Conservation (phyloP, 1,139 yeast genomes). For the Pichia terricola region DNA sequence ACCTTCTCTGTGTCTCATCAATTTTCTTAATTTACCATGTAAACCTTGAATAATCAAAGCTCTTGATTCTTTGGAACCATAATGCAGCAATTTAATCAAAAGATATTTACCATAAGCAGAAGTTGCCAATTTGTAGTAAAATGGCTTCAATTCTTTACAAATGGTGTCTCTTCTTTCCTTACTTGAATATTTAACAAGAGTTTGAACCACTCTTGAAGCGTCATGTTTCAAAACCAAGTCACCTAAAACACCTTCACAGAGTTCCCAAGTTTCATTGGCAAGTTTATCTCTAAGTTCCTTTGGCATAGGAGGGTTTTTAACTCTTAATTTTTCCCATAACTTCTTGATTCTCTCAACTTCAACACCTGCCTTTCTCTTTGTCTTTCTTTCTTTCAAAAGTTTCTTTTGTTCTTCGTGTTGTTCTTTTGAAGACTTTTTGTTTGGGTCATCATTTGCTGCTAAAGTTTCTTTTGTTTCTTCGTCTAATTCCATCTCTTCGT, state of each 20-base stretch:
- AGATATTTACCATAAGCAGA: constrained; percentile 90
- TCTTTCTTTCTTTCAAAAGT: constrained; percentile 70
- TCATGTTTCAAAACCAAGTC: constrained; percentile 93
- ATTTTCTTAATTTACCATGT: constrained; percentile 81
- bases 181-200: constrained; percentile 76
- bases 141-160: constrained; percentile 62
- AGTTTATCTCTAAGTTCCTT: constrained; percentile 69
- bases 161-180: constrained; percentile 72
- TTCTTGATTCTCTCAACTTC: constrained; percentile 80
- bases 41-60: constrained; percentile 69
- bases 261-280: constrained; percentile 77
- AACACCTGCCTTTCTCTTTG: constrained; percentile 75
- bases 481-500: constrained; percentile 7
- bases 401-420: constrained; percentile 81
- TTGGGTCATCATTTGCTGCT: constrained; percentile 19
- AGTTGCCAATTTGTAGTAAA: constrained; percentile 75
- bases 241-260: constrained; percentile 64
- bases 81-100: constrained; percentile 80
- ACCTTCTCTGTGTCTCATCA: constrained; percentile 96
- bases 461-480: constrained; percentile 23
- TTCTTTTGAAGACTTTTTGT: constrained; percentile 49
- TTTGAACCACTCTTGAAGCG: constrained; percentile 93
- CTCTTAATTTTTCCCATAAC: constrained; percentile 88
- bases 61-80: constrained; percentile 78
- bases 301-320: constrained; percentile 74